Conservation (phyloP, 1,139 yeast genomes). For the Candida dubliniensis region DNA sequence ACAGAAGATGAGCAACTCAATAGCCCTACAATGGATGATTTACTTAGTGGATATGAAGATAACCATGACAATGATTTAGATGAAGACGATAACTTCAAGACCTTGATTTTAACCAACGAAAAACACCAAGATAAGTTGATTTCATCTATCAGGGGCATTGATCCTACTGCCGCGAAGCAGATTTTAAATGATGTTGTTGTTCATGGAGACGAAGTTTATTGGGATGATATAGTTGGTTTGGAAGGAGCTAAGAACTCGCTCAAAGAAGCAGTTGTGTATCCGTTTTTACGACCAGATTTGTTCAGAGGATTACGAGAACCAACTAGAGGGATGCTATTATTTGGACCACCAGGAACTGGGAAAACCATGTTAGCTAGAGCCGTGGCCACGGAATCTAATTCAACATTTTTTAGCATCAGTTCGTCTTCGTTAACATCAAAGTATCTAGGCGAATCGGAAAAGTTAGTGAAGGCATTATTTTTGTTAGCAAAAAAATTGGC, state of each 20-base stretch:
- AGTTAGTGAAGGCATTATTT: constrained; percentile 86
- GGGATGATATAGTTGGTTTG: constrained; percentile 96
- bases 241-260: constrained; percentile 86
- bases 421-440: constrained; percentile 93
- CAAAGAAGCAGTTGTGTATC: constrained; percentile 96
- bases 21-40: constrained; percentile 30
- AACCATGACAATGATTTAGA: constrained; percentile 4
- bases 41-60: constrained; percentile 25
- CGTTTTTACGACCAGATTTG: constrained; percentile 89
- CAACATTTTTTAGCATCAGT: constrained; percentile 90
- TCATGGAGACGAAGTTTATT: constrained; percentile 91
- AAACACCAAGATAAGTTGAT: constrained; percentile 61
- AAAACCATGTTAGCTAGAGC: constrained; percentile 98
- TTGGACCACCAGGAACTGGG: constrained; percentile 99
- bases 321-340: constrained; percentile 90
- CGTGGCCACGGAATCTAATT: constrained; percentile 93
- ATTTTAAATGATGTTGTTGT: constrained; percentile 89
- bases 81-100: constrained; percentile 14
- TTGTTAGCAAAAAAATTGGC: constrained; percentile 81
- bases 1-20: constrained; percentile 1
- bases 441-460: constrained; percentile 91
- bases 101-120: constrained; percentile 44
- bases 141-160: constrained; percentile 41
- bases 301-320: constrained; percentile 93
- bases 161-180: constrained; percentile 50